Percentiles rank a stretch among this genome's conserved stretches.
Conservation (phyloP, 768 basidiomycete genomes). For the Amanita molliuscula region DNA sequence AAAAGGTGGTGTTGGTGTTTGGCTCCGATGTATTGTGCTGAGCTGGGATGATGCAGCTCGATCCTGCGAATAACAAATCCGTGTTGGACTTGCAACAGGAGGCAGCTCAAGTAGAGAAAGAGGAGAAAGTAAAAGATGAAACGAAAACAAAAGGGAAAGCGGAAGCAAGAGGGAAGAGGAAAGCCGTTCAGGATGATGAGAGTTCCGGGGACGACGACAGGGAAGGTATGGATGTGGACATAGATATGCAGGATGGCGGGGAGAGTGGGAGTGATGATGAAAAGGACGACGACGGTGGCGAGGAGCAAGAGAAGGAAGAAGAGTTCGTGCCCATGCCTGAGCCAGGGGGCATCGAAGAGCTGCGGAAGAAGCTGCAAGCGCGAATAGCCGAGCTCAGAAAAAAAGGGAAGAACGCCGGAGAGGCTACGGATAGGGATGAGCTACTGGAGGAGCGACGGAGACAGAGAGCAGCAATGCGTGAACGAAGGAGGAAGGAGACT, state of each 20-base stretch:
- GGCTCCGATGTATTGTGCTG: neutral
- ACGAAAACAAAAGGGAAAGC: constrained; percentile 25
- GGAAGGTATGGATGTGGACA: constrained; percentile 15
- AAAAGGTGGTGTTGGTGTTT: constrained; percentile 49
- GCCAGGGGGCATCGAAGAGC: constrained; percentile 46
- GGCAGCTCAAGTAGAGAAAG: constrained; percentile 12
- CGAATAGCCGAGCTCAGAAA: constrained; percentile 63
- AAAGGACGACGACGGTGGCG: constrained; percentile 14
- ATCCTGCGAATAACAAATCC: constrained; percentile 81
- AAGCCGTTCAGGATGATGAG: constrained; percentile 23
- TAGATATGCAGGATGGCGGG: constrained; percentile 29
- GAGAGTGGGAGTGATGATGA: constrained; percentile 23
- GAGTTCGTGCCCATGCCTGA: constrained; percentile 54
- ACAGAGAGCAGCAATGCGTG: constrained; percentile 75
- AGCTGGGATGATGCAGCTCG: constrained; percentile 45
- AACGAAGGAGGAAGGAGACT: constrained; percentile 77
- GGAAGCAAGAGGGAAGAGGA: constrained; percentile 25
- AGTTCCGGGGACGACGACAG: constrained; percentile 18
- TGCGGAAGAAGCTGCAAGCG: constrained; percentile 68
- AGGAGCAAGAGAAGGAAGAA: constrained; percentile 9
- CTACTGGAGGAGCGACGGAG: constrained; percentile 70
- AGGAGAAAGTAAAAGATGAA: constrained; percentile 14
- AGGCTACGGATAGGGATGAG: constrained; percentile 65
- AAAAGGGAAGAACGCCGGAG: constrained; percentile 20
- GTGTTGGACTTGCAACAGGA: constrained; percentile 66